phyloP scores from a whole-genome alignment of 768 basidiomycete genomes.

The Tylopilus vinaceipallidus region DNA sequence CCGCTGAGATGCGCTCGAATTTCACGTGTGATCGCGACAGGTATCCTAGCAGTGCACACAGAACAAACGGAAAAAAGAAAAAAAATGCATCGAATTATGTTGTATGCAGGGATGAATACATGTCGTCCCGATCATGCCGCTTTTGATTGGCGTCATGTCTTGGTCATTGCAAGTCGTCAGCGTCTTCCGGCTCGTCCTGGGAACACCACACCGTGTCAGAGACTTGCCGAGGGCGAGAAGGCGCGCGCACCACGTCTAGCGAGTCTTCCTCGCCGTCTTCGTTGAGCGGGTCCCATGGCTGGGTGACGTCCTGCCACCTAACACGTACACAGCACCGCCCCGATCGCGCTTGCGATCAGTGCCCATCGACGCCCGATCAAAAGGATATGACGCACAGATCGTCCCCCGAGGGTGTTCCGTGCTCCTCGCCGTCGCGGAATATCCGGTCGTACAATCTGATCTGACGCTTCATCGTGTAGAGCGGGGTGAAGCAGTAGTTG shows the following conservation, averaged over 20 bases:
- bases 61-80: no score
- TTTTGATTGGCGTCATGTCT: no score
- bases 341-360: not conserved
- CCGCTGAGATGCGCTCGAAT: no score
- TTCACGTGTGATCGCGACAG: not conserved
- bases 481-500: conserved; percentile 25
- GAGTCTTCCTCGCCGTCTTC: conserved; percentile 26
- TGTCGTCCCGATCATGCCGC: not conserved
- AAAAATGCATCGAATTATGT: no score
- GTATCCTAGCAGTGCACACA: not conserved
- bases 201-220: not conserved
- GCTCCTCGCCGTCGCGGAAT: conserved; percentile 9
- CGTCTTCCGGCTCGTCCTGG: not conserved
- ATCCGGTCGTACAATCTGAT: not conserved
- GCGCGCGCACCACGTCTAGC: conserved; percentile 8
- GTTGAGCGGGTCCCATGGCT: conserved; percentile 26
- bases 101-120: not conserved
- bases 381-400: conserved; percentile 15
- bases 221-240: no score
- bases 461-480: conserved; percentile 24
- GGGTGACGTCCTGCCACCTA: conserved; percentile 22
- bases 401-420: not conserved
- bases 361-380: not conserved
- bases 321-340: no score
- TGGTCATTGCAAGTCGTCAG: not conserved